A percentile compares a stretch with the other conserved stretches of the same genome.
Evolutionary conservation across 2,329 filamentous ascomycete genomes (phyloP).

Genomic region (Phialophora chinensis): DNA sequence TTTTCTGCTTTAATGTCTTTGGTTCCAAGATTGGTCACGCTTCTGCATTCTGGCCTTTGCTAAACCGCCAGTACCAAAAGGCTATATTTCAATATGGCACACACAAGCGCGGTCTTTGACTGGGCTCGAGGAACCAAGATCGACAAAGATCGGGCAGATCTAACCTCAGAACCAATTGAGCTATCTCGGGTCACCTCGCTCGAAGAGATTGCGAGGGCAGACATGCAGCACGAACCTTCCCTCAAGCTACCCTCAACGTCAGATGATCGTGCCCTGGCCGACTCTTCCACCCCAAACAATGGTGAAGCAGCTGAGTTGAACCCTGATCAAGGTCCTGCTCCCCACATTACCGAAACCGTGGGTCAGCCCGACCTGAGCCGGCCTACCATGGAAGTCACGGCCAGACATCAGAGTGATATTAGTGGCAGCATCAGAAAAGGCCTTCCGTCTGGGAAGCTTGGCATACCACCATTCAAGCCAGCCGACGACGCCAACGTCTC

Average conservation of each 20-base stretch:
- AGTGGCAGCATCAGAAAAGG: constrained; percentile 17
- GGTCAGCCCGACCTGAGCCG: not conserved
- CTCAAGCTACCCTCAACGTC: not conserved
- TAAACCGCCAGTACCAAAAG: not conserved
- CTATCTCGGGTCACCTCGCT: not conserved
- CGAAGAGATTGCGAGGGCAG: not conserved
- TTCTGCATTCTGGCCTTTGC: not conserved
- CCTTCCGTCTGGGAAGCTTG: constrained; percentile 17
- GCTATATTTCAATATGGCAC: not conserved
- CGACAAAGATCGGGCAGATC: not conserved
- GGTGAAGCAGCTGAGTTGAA: not conserved
- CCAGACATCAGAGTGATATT: not conserved
- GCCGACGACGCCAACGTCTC: not conserved
- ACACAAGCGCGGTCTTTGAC: not conserved
- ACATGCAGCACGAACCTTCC: not conserved
- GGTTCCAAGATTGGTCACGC: not conserved
- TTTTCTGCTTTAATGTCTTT: not conserved
- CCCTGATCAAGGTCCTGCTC: not conserved
- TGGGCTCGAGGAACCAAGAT: constrained; percentile 4
- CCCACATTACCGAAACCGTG: not conserved
- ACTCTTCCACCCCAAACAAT: not conserved
- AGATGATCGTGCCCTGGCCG: not conserved
- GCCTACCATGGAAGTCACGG: not conserved
- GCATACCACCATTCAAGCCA: constrained; percentile 18
- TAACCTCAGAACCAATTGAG: not conserved